phyloP scores from a whole-genome alignment of 2,329 filamentous ascomycete genomes.

The Ceratocystis eucalypticola region DNA sequence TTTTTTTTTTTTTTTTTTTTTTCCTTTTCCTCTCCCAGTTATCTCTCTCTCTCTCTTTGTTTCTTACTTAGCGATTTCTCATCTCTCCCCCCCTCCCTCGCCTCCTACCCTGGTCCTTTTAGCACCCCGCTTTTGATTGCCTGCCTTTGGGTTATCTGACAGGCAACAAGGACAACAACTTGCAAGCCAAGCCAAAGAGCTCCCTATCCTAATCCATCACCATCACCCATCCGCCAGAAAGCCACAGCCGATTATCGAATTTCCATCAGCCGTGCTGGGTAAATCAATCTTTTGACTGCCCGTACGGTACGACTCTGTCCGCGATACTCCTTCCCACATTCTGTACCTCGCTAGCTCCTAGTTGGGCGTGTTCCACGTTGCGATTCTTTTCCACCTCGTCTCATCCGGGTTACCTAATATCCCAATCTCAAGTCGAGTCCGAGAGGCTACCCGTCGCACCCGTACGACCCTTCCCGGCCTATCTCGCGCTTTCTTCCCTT shows the following conservation, averaged over 20 bases:
- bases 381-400: neutral
- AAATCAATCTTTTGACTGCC: neutral
- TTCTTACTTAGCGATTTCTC: neutral
- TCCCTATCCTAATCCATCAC: neutral
- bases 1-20: neutral
- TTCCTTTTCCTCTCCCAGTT: neutral
- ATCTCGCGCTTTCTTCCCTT: neutral
- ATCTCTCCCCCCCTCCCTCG: neutral
- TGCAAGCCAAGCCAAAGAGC: neutral
- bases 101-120: neutral
- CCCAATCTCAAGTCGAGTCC: neutral
- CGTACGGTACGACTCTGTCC: neutral
- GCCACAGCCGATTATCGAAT: neutral
- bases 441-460: neutral
- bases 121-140: constrained; percentile 7
- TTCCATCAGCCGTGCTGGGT: neutral
- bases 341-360: neutral
- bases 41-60: neutral
- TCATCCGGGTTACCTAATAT: neutral
- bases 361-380: neutral
- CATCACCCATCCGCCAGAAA: neutral
- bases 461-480: neutral
- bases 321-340: neutral
- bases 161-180: neutral
- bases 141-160: neutral